Evolutionary conservation across 106 monocot species (phyloP), one percentile per base, ranked within the genome.

Genomic region (Dendrobium huoshanense): DNA sequence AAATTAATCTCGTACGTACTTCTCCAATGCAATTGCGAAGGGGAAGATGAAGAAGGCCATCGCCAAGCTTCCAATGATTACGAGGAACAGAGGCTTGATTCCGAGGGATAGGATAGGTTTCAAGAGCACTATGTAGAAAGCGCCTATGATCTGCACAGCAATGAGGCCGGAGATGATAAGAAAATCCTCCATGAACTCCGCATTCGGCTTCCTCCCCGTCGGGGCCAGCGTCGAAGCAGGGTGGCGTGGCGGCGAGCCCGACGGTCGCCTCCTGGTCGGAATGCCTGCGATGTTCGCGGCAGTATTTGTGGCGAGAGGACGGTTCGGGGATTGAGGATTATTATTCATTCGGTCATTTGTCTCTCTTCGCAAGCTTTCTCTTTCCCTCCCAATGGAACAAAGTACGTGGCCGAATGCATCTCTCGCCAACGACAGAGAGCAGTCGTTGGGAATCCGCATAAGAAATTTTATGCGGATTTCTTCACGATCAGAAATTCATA

Each of bases 31-130:
- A 29, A 90, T 31, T 13, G 89, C 89, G 24, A 92, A 86, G 13
- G 92, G 92, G 25, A 90, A 56, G 70, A 87, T 80, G 78, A 92
- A 86, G 16, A 87, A 43, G 16, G 83, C 44, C 9, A 87, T 90
- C 9, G 82, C 74, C 13, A 85, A 75, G 78, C 89, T 86, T 18
- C 86, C 87, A 29, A 83, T 84, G 59, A 76, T 67, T 54, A 90
- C 81, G 41, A 92, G 82, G 59, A 90, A 89, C 4, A 86, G 51
- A 48, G 92, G 92, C 3, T 89, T 86, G 37, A 92, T 42, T 20
- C 92, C 92, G 3, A 83, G 74, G 31, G 83, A 73, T 22, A 92
- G 83, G 24, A 87, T 37, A 4, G 89, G 89, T 24, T 77, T 61
- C 42, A 92, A 31, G n/a, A 83, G 51, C 44, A 92, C 92, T 72